Conservation (phyloP, 345 rosid species). For the Pistacia integerrima region DNA sequence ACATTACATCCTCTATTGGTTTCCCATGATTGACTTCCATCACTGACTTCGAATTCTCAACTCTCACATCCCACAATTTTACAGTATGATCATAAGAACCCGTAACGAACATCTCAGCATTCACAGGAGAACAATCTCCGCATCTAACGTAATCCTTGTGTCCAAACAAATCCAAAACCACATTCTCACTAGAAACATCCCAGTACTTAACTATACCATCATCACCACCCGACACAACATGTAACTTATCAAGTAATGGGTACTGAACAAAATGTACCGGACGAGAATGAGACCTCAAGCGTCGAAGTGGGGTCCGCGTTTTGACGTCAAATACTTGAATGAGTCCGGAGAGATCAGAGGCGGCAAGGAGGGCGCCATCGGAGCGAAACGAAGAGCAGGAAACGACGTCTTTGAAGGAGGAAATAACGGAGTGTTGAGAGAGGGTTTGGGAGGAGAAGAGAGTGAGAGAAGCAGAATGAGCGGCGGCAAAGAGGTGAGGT, state of each 20-base stretch:
- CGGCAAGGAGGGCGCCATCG: conserved; percentile 84
- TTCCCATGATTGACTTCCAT: conserved; percentile 80
- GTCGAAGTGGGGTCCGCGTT: conserved; percentile 74
- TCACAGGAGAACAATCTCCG: conserved; percentile 82
- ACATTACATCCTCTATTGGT: conserved; percentile 87
- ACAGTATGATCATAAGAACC: conserved; percentile 95
- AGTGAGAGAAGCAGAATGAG: conserved; percentile 70
- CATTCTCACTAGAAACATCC: conserved; percentile 80
- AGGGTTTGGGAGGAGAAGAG: conserved; percentile 58
- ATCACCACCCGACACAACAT: conserved; percentile 87
- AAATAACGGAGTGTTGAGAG: conserved; percentile 43
- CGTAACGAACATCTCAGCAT: conserved; percentile 61
- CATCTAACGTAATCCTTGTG: conserved; percentile 93
- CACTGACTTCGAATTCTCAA: conserved; percentile 44
- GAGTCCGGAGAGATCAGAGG: conserved; percentile 78
- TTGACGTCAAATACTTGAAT: conserved; percentile 77
- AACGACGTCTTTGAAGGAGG: conserved; percentile 77
- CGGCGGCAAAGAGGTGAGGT: conserved; percentile 66
- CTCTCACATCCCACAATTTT: conserved; percentile 91
- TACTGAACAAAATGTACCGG: conserved; percentile 82
- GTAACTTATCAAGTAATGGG: conserved; percentile 80
- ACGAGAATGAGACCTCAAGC: conserved; percentile 74
- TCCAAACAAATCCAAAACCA: conserved; percentile 60
- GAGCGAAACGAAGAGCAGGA: conserved; percentile 78
- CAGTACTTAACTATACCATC: conserved; percentile 89